Evolutionary conservation across 805 yeast species (phyloP).

Genomic region (Nakazawaea anatomiae): DNA sequence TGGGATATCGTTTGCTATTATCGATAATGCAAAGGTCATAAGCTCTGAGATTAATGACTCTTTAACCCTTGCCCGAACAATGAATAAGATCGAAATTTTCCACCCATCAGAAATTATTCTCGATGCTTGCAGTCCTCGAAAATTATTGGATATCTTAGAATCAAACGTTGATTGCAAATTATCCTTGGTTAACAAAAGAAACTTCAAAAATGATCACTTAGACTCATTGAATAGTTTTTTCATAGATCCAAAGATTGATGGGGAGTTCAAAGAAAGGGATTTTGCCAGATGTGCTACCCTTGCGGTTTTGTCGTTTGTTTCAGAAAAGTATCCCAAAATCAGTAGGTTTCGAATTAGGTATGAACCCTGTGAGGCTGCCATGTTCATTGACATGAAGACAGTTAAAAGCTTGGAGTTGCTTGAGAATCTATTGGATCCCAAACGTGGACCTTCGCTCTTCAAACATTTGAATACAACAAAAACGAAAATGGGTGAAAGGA

Average conservation of each 20-base stretch:
- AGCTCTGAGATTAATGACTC: constrained; percentile 35
- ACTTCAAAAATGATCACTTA: constrained; percentile 23
- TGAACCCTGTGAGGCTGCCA: constrained; percentile 32
- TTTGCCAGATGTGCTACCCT: constrained; percentile 27
- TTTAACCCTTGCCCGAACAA: constrained; percentile 37
- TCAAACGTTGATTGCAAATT: constrained; percentile 24
- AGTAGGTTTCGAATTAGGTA: constrained; percentile 29
- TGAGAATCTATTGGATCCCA: constrained; percentile 23
- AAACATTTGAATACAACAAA: constrained; percentile 31
- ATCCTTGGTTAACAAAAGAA: constrained; percentile 17
- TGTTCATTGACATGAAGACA: constrained; percentile 37
- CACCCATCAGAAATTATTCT: constrained; percentile 29
- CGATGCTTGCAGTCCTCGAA: constrained; percentile 21
- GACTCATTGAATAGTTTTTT: constrained; percentile 13
- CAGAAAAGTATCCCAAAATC: constrained; percentile 12
- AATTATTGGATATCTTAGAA: constrained; percentile 27
- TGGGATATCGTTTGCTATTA: constrained; percentile 34
- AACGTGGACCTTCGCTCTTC: constrained; percentile 26
- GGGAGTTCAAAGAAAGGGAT: constrained; percentile 22
- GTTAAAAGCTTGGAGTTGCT: constrained; percentile 32
- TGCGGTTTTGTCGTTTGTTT: constrained; percentile 25
- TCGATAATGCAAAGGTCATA: constrained; percentile 31
- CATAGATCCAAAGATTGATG: constrained; percentile 17
- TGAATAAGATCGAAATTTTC: constrained; percentile 32
- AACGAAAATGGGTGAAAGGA: constrained; percentile 42